phyloP scores from a whole-genome alignment of 305 asterid genomes.

The Fraxinus xanthoxyloides region DNA sequence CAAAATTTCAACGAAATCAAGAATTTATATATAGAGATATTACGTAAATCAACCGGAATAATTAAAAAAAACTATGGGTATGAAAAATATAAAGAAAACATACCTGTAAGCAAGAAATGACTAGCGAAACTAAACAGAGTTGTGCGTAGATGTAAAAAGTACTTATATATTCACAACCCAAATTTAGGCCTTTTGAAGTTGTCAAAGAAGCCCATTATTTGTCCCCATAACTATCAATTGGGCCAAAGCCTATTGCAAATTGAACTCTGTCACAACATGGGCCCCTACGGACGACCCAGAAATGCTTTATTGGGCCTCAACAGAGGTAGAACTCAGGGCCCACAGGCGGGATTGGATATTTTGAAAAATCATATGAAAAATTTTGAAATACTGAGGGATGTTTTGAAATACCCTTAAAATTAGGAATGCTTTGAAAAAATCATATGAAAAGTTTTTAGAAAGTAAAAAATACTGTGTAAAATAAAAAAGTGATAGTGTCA shows the following conservation, averaged over 20 bases:
- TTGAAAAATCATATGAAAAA: too few relatives aligned
- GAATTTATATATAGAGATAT: neutral
- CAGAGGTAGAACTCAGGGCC: neutral
- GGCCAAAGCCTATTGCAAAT: neutral
- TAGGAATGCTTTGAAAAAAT: too few relatives aligned
- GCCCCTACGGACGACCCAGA: neutral
- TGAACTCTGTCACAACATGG: neutral
- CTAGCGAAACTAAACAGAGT: neutral
- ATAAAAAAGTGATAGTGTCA: too few relatives aligned
- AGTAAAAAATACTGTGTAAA: too few relatives aligned
- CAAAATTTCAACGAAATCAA: neutral
- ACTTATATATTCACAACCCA: neutral
- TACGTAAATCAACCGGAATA: neutral
- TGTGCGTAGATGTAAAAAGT: neutral
- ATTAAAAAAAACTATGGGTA: neutral
- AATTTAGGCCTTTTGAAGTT: neutral
- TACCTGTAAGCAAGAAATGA: neutral
- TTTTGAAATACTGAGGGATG: too few relatives aligned
- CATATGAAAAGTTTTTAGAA: too few relatives aligned
- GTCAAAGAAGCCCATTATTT: neutral
- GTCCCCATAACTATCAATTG: neutral
- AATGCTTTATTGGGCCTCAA: neutral
- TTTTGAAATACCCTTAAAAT: too few relatives aligned
- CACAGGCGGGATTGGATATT: neutral
- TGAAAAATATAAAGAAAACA: neutral